phyloP scores from a whole-genome alignment of 257 asterid genomes.

The Forsythia viridissima region DNA sequence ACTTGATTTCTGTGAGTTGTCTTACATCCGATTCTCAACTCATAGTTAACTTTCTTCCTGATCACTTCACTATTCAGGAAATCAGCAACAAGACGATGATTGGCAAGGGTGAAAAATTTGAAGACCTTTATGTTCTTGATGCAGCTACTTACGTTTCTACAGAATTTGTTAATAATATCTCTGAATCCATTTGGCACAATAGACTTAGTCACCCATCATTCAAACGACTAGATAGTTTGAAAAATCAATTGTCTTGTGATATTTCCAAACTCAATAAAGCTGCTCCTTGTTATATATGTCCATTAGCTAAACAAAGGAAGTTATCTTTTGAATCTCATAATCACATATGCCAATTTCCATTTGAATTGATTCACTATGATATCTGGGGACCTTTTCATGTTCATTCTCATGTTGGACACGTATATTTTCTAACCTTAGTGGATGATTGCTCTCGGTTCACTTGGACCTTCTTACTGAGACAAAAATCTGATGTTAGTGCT shows the following conservation, averaged over 20 bases:
- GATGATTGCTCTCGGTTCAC: background rate
- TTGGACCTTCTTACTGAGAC: background rate
- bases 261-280: too few relatives aligned
- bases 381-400: too few relatives aligned
- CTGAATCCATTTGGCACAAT: too few relatives aligned
- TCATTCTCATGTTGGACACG: too few relatives aligned
- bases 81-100: background rate
- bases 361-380: too few relatives aligned
- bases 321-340: background rate
- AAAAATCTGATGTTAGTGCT: background rate
- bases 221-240: too few relatives aligned
- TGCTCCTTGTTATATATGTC: background rate
- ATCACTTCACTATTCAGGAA: background rate
- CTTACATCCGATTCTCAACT: fast-evolving
- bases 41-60: background rate
- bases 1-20: too few relatives aligned
- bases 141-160: too few relatives aligned
- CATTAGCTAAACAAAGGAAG: background rate
- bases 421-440: background rate
- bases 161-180: too few relatives aligned
- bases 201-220: too few relatives aligned
- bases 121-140: background rate
- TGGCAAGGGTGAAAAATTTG: background rate
- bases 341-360: background rate
- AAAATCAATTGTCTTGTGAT: too few relatives aligned